Evolutionary conservation across 2,329 filamentous ascomycete species (phyloP).

Genomic region (Alternaria incomplexa): DNA sequence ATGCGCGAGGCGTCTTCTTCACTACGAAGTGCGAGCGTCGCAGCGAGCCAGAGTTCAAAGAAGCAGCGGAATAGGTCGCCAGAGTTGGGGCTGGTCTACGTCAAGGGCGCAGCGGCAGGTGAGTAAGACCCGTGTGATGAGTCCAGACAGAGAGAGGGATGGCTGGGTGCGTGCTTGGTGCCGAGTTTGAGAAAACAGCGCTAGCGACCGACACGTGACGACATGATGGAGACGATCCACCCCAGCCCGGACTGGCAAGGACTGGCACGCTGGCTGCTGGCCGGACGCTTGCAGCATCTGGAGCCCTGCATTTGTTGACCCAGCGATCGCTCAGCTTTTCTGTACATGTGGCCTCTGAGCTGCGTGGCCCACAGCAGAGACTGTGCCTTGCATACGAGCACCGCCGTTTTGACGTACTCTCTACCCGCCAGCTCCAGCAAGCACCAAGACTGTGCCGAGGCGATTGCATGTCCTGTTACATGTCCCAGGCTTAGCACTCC

Average conservation of each 20-base stretch:
- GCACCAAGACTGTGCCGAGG: conserved; percentile 4
- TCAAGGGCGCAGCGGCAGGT: conserved; percentile 26
- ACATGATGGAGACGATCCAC: neutral
- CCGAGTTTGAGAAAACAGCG: conserved; percentile 20
- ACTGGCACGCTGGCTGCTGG: neutral
- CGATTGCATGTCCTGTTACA: neutral
- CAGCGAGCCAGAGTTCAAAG: conserved; percentile 29
- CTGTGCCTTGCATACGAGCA: conserved; percentile 2
- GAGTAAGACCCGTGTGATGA: conserved; percentile 20
- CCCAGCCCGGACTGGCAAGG: neutral
- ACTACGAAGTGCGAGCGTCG: conserved; percentile 24
- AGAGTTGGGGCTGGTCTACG: conserved; percentile 27
- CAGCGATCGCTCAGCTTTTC: neutral
- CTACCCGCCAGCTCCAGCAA: neutral
- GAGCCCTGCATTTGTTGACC: neutral
- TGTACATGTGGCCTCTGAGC: neutral
- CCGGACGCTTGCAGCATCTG: neutral
- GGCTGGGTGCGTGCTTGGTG: conserved; percentile 10
- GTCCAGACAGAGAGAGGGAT: conserved; percentile 4
- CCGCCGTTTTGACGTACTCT: neutral
- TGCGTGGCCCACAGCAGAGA: neutral
- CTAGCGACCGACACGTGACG: conserved; percentile 23
- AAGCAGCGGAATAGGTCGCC: conserved; percentile 24
- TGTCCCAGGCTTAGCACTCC: neutral
- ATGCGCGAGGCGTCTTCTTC: conserved; percentile 28